Conservation (phyloP, 1,284 basidiomycete genomes). For the Agaricales sp. region DNA sequence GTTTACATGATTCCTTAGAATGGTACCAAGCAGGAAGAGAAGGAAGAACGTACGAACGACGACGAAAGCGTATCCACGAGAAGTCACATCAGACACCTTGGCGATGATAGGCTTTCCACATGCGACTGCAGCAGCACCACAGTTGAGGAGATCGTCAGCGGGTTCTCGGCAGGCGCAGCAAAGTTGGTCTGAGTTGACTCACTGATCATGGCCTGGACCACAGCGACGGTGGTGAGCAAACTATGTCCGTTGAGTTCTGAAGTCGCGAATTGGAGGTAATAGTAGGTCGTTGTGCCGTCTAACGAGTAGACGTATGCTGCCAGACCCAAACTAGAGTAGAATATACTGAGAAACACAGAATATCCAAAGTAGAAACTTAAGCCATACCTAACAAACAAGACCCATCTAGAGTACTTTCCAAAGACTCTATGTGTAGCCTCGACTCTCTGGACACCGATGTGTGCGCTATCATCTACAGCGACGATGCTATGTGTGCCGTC, state of each 20-base stretch:
- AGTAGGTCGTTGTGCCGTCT: slow-evolving; percentile 59
- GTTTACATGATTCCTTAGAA: background rate
- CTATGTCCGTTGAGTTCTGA: slow-evolving; percentile 52
- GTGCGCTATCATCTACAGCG: slow-evolving; percentile 21
- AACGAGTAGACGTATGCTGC: slow-evolving; percentile 72
- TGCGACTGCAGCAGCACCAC: slow-evolving; percentile 19
- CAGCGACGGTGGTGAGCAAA: slow-evolving; percentile 56
- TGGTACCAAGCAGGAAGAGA: background rate
- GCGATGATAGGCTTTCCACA: slow-evolving; percentile 71
- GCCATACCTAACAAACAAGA: slow-evolving; percentile 47
- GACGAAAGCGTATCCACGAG: slow-evolving; percentile 48
- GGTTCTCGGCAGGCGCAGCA: background rate
- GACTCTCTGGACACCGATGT: slow-evolving; percentile 38
- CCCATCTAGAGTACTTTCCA: slow-evolving; percentile 46
- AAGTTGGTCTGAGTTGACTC: slow-evolving; percentile 8
- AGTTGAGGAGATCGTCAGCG: background rate
- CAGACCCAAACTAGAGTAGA: slow-evolving; percentile 42
- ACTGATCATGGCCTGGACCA: slow-evolving; percentile 49
- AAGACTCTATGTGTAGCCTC: slow-evolving; percentile 44
- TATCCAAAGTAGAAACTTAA: background rate
- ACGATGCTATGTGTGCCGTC: background rate
- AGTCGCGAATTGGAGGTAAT: slow-evolving; percentile 55
- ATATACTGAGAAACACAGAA: background rate
- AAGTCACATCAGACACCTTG: slow-evolving; percentile 65
- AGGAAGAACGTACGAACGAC: slow-evolving; percentile 50